phyloP scores from a whole-genome alignment of 768 basidiomycete genomes.

The Trametes elegans region DNA sequence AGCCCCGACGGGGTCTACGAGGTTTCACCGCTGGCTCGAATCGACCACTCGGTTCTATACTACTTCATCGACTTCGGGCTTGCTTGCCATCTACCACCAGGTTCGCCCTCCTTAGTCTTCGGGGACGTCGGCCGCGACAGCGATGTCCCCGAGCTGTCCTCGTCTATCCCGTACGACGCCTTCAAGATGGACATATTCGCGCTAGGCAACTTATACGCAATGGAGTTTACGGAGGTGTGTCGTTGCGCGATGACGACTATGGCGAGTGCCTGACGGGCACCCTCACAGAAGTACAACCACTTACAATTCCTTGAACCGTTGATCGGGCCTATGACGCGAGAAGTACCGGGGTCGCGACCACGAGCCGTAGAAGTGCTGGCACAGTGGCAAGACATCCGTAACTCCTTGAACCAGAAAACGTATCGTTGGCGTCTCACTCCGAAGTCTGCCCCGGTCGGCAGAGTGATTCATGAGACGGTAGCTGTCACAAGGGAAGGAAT shows the following conservation, averaged over 20 bases:
- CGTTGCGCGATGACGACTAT: neutral
- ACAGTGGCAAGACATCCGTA: conserved; percentile 1
- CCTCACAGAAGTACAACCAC: conserved; percentile 8
- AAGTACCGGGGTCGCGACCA: conserved; percentile 6
- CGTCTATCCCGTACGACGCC: conserved; percentile 22
- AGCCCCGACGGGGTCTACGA: conserved; percentile 32
- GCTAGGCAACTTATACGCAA: conserved; percentile 25
- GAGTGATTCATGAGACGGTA: conserved; percentile 20
- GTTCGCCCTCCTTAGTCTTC: conserved; percentile 11
- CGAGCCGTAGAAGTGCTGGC: neutral
- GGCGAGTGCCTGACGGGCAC: neutral
- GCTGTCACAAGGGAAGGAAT: conserved; percentile 18
- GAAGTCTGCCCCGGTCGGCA: conserved; percentile 4
- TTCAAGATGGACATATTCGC: conserved; percentile 29
- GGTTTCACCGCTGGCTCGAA: conserved; percentile 30
- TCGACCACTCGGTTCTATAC: conserved; percentile 35
- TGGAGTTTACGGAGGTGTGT: neutral
- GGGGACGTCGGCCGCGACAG: conserved; percentile 25
- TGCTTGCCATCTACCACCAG: conserved; percentile 15
- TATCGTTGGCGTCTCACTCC: conserved; percentile 16
- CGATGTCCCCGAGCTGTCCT: conserved; percentile 26
- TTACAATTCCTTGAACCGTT: conserved; percentile 12
- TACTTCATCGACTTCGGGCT: conserved; percentile 25
- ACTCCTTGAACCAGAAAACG: neutral
- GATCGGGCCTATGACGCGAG: conserved; percentile 12